Conservation (phyloP, 495 filamentous ascomycete species). For the Neurospora sp. region DNA sequence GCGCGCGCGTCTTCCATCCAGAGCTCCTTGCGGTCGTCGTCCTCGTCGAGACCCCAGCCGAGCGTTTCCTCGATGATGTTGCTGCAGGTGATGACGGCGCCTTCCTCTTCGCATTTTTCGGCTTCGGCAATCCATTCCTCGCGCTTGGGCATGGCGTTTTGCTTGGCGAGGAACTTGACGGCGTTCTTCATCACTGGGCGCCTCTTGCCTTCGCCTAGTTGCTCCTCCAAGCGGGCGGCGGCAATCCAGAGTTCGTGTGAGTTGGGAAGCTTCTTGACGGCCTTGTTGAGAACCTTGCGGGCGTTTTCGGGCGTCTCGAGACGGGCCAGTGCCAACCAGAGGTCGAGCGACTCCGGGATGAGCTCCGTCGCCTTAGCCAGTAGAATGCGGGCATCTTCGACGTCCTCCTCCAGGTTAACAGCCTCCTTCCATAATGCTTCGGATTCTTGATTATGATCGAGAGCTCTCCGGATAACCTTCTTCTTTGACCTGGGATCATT, state of each 20-base stretch:
- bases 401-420: conserved; percentile 90
- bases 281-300: conserved; percentile 88
- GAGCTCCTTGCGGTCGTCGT: conserved; percentile 89
- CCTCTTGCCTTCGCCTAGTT: conserved; percentile 60
- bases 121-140: conserved; percentile 97
- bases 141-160: conserved; percentile 90
- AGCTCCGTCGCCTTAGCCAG: conserved; percentile 90
- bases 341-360: conserved; percentile 82
- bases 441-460: conserved; percentile 83
- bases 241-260: conserved; percentile 96
- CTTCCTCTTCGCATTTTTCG: conserved; percentile 89
- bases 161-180: conserved; percentile 76
- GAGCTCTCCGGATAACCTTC: conserved; percentile 76
- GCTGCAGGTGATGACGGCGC: conserved; percentile 72
- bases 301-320: conserved; percentile 83
- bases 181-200: conserved; percentile 92
- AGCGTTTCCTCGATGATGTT: conserved; percentile 88
- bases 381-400: conserved; percentile 73
- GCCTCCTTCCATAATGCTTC: conserved; percentile 94
- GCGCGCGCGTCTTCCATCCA: conserved; percentile 88
- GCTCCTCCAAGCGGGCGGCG: conserved; percentile 82
- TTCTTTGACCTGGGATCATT: conserved; percentile 71
- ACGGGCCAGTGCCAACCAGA: conserved; percentile 89
- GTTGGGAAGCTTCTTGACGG: conserved; percentile 83
- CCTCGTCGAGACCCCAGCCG: conserved; percentile 88